Base-by-base conservation (phyloP, 1,284 basidiomycete genomes). In the Blastosporella zonata region DNA sequence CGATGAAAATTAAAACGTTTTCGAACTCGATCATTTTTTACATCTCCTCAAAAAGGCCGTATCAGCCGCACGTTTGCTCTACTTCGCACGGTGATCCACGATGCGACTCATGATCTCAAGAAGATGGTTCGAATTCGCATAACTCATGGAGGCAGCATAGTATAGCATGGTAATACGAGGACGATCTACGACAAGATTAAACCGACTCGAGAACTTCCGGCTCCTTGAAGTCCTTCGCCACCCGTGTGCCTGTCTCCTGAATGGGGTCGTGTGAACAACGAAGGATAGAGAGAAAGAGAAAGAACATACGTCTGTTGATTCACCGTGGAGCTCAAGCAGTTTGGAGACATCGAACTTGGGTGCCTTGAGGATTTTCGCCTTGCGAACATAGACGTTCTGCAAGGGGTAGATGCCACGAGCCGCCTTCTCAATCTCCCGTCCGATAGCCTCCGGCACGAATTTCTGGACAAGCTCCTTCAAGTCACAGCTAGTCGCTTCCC, bases 361-460 rank as follows among this genome's bases (percentile, higher is more conserved):
- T 61, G 94, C 79, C 79, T 98, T 99, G 68, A 99, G 79, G 66
- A 99, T 94, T 81, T 95, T 95, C 60, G 87, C 93, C 81, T 98
- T 97, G 77, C 95, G 90, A 66, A 98, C 81, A 78, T 95, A 97
- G 68, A 97, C 95, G 71, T 98, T 97, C 78, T 97, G 93, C 67
- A 99, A 77, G 60, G 96, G 96, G 80, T 96, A 98, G 76, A 98
- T 97, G 69, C 87, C 88, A 67, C 94, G 82, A 59, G 88, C 84
- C 51, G 95, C 88, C 82, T 99, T 99, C 84, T 99, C 97, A 61
- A 99, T 99, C 81, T 99, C 97, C 62, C 95, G 88, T 62, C 97
- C 97, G 64, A 99, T 99, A 55, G 93, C 93, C 78, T 99, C 97
- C 46, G 97, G 96, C 52, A 99, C 87, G 70, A 99, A 97, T 84